These are phyloP conservation scores for Lomentospora prolificans DNA, from an alignment of 2,329 filamentous ascomycete genomes.

Conservation along the genomic window DNA sequence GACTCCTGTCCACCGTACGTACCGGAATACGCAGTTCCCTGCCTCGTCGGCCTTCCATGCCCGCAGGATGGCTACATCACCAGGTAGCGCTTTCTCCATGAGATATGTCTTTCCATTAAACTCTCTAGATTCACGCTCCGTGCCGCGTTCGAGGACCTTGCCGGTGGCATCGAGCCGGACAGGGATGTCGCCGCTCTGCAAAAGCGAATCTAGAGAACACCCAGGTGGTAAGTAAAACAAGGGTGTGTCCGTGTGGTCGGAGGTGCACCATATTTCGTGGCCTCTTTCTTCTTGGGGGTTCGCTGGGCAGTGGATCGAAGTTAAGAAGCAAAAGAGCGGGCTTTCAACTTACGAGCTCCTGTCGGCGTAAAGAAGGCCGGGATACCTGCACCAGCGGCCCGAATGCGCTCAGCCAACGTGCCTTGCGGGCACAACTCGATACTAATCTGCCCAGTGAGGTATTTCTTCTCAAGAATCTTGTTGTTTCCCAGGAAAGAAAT, in stretches of 20 bases:
- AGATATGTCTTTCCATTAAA: conserved; percentile 66
- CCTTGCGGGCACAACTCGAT: conserved; percentile 71
- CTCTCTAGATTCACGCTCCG: conserved; percentile 58
- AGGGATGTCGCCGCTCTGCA: conserved; percentile 61
- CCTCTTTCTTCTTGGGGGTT: too few species aligned
- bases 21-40: conserved; percentile 69
- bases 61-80: conserved; percentile 67
- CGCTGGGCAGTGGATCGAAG: too few species aligned
- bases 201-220: conserved; percentile 42
- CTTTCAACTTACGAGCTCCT: conserved; percentile 44
- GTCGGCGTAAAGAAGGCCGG: conserved; percentile 76
- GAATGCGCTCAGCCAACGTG: conserved; percentile 61
- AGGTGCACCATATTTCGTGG: too few species aligned
- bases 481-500: conserved; percentile 70
- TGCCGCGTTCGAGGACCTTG: conserved; percentile 52
- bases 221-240: conserved; percentile 10
- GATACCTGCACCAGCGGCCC: conserved; percentile 66
- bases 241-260: too few species aligned
- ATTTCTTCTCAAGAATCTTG: conserved; percentile 65
- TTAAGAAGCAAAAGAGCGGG: background rate
- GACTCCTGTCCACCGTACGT: conserved; percentile 21
- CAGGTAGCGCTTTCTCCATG: conserved; percentile 67
- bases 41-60: conserved; percentile 68
- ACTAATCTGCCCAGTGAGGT: conserved; percentile 62
- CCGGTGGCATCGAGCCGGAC: conserved; percentile 50